Conservation (phyloP, 2,329 filamentous ascomycete genomes). For the Phoma sp. region DNA sequence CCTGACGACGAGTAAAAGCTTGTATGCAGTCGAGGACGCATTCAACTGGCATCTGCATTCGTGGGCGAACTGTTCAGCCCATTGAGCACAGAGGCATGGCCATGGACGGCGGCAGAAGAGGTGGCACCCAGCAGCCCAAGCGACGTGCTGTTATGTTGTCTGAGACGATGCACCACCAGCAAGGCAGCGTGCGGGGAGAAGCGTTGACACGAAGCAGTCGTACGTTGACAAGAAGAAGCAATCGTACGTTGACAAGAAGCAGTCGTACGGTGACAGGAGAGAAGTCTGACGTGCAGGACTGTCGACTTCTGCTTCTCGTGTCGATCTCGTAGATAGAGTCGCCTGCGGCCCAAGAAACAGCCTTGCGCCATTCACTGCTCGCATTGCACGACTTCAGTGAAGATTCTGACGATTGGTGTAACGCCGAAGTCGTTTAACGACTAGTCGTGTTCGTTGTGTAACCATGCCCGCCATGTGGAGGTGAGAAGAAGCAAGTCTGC, state of each 20-base stretch:
- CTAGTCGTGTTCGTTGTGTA: not conserved
- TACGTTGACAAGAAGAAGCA: not conserved
- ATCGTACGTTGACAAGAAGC: not conserved
- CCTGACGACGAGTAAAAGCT: slow-evolving; percentile 82
- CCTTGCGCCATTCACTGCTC: not conserved
- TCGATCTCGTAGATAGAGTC: not conserved
- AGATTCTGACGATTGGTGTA: not conserved
- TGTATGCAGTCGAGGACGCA: not conserved
- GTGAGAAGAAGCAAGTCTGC: too few relatives aligned
- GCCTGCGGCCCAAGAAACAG: not conserved
- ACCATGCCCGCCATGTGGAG: not conserved
- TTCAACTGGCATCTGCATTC: not conserved
- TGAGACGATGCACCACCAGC: not conserved
- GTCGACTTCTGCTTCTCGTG: not conserved
- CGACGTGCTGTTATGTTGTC: not conserved
- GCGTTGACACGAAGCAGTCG: not conserved
- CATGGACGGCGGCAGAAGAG: not conserved
- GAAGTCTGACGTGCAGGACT: not conserved
- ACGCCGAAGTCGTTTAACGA: too few relatives aligned
- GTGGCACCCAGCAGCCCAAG: too few relatives aligned
- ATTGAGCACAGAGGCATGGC: not conserved
- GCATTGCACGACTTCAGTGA: not conserved
- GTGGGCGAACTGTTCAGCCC: not conserved
- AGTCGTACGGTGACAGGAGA: too few relatives aligned
- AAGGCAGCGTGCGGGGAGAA: not conserved